These are phyloP conservation scores for Datura wrightii DNA, from an alignment of 257 asterid genomes.

Conservation along the genomic window DNA sequence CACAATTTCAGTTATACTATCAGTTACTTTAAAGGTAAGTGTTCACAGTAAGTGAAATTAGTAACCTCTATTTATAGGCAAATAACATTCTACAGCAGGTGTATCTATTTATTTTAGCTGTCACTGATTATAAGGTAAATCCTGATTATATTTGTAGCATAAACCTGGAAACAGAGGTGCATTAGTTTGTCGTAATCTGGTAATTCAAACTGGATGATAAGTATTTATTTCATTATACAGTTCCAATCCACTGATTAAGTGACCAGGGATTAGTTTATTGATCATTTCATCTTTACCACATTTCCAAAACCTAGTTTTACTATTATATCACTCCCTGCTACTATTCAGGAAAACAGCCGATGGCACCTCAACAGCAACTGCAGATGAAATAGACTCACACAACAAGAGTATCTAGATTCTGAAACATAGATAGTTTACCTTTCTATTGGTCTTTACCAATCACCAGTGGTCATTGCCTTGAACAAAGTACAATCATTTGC, in stretches of 20 bases:
- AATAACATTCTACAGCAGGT: too few relatives aligned
- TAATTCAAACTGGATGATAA: too few relatives aligned
- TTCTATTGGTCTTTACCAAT: background rate
- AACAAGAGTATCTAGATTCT: background rate
- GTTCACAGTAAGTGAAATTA: background rate
- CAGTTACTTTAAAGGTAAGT: too few relatives aligned
- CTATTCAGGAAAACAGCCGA: too few relatives aligned
- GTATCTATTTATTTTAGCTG: too few relatives aligned
- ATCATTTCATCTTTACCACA: too few relatives aligned
- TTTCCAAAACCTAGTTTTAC: background rate
- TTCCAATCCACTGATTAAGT: background rate
- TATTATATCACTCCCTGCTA: background rate
- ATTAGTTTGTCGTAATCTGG: too few relatives aligned
- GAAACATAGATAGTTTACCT: background rate
- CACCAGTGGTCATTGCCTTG: background rate
- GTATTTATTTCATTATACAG: too few relatives aligned
- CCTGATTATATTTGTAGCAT: background rate
- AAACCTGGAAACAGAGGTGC: background rate
- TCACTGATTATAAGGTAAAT: too few relatives aligned
- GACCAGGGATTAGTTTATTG: too few relatives aligned
- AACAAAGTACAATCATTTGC: background rate
- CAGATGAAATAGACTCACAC: background rate
- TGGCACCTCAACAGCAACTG: background rate
- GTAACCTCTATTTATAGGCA: too few relatives aligned
- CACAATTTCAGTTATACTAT: too few relatives aligned